Evolutionary conservation across 2,329 filamentous ascomycete species (phyloP).

Genomic region (Epichloe aotearoae): DNA sequence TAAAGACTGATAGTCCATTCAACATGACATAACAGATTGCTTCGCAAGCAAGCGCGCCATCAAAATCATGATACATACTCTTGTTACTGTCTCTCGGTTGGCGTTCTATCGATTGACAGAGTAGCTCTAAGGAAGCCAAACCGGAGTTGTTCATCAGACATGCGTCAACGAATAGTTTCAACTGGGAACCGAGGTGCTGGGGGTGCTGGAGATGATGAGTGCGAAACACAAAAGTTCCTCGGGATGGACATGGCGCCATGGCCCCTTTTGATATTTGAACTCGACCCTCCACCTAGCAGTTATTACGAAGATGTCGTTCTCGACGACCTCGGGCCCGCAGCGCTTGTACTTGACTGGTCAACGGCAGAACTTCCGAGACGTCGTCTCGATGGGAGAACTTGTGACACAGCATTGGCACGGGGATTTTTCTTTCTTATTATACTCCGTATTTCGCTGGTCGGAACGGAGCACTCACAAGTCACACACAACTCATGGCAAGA

Average conservation of each 20-base stretch:
- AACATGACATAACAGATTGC: conserved; percentile 4
- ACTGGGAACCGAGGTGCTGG: not conserved
- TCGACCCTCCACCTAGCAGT: no score
- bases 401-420: conserved; percentile 1
- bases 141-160: not conserved
- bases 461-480: no score
- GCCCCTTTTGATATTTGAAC: no score
- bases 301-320: no score
- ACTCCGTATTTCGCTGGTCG: no score
- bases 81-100: not conserved
- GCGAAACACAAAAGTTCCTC: no score
- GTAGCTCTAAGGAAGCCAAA: not conserved
- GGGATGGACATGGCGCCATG: no score
- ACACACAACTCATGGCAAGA: not conserved
- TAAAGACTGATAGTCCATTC: not conserved
- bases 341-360: not conserved
- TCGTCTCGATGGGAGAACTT: no score
- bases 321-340: no score
- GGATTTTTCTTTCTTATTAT: not conserved
- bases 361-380: not conserved
- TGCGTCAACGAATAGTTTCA: not conserved
- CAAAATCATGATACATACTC: not conserved
- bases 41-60: not conserved
- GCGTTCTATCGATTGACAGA: not conserved
- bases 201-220: not conserved